These are phyloP conservation scores for Globisporangium uncinulatum DNA, from an alignment of 352 stramenopile genomes.

Conservation along the genomic window DNA sequence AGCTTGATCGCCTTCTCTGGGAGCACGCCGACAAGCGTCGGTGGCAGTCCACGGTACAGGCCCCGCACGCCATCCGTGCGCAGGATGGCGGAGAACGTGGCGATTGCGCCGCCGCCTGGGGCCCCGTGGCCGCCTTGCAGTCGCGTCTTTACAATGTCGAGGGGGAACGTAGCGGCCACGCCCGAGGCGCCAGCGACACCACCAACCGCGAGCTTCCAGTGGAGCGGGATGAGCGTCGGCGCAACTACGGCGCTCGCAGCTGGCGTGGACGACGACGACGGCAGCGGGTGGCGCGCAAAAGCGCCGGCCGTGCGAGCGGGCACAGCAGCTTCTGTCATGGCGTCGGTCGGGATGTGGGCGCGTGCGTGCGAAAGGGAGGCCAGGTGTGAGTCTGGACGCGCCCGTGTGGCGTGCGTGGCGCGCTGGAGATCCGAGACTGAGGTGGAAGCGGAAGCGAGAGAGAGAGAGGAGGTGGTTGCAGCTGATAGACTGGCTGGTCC, in stretches of 20 bases:
- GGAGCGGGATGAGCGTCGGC: conserved; percentile 52
- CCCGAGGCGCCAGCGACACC: conserved; percentile 83
- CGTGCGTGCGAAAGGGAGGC: too few relatives aligned
- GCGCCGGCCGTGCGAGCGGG: too few relatives aligned
- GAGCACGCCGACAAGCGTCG: conserved; percentile 78
- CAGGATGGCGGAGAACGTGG: conserved; percentile 64
- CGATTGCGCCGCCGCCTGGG: conserved; percentile 45
- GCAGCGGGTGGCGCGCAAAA: neutral
- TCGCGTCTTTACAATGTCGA: conserved; percentile 93
- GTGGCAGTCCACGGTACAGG: conserved; percentile 69
- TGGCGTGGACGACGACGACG: conserved; percentile 4
- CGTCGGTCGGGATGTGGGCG: too few relatives aligned
- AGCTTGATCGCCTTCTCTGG: conserved; percentile 92
- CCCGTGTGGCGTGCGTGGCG: too few relatives aligned
- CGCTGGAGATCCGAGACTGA: too few relatives aligned
- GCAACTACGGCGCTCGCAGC: conserved; percentile 7
- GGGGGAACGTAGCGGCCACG: conserved; percentile 82
- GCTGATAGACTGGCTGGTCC: too few relatives aligned
- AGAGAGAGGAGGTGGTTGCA: too few relatives aligned
- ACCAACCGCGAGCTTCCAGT: conserved; percentile 81
- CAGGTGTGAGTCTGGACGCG: too few relatives aligned
- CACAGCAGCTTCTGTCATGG: too few relatives aligned
- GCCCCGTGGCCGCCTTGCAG: conserved; percentile 69
- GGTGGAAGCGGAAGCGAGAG: too few relatives aligned
- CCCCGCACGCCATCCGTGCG: conserved; percentile 59